Percentiles rank a stretch among this genome's conserved stretches.
Evolutionary conservation across 768 basidiomycete species (phyloP).

Genomic region (Collybia sp.): DNA sequence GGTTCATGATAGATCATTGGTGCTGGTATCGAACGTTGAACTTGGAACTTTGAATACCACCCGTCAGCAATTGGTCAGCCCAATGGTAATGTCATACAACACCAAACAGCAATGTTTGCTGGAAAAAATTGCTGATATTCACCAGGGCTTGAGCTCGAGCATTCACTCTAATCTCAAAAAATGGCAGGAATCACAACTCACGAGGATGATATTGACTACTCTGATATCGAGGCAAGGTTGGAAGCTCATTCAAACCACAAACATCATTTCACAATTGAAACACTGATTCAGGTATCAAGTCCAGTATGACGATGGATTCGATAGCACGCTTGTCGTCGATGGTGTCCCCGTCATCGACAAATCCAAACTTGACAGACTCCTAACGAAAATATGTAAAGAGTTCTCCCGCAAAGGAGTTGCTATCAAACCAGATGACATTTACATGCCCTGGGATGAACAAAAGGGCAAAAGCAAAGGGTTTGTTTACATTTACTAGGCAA

Average conservation of each 20-base stretch:
- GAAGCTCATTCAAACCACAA: neutral
- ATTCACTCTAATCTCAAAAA: slow-evolving; percentile 11
- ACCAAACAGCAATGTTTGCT: too few species aligned
- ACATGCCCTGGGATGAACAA: slow-evolving; percentile 83
- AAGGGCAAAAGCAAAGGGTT: slow-evolving; percentile 92
- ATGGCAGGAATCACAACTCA: slow-evolving; percentile 40
- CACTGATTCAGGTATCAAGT: slow-evolving; percentile 67
- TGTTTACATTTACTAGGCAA: slow-evolving; percentile 11
- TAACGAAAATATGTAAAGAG: slow-evolving; percentile 78
- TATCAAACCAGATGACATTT: slow-evolving; percentile 74
- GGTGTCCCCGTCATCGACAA: slow-evolving; percentile 89
- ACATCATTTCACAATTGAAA: slow-evolving; percentile 3
- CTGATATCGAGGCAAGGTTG: slow-evolving; percentile 81
- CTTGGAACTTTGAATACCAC: too few species aligned
- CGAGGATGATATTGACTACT: slow-evolving; percentile 76
- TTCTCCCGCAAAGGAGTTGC: slow-evolving; percentile 78
- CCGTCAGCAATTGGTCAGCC: too few species aligned
- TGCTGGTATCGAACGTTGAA: too few species aligned
- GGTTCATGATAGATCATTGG: too few species aligned
- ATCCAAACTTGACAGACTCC: slow-evolving; percentile 75
- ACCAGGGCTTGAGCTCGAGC: too few species aligned
- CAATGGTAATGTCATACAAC: too few species aligned
- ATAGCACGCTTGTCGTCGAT: slow-evolving; percentile 90
- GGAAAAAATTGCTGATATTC: too few species aligned
- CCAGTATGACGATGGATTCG: slow-evolving; percentile 79